Evolutionary conservation across 176 grass and related monocot species (phyloP).

Genomic region (Poa pratensis): DNA sequence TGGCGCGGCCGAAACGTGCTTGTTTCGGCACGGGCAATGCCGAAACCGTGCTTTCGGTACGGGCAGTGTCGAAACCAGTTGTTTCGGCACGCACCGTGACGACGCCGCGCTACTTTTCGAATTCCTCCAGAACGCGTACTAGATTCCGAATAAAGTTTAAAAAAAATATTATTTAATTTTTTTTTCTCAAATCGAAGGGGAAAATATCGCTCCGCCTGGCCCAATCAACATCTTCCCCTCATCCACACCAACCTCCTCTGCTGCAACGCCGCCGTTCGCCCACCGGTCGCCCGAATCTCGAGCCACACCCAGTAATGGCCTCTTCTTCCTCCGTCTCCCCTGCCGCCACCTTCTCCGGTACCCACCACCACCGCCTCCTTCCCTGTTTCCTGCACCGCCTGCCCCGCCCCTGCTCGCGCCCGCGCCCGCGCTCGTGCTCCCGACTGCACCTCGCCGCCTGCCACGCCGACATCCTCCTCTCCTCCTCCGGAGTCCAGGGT

Average conservation of each 20-base stretch:
- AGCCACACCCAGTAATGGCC: conserved; percentile 36
- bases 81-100: no score
- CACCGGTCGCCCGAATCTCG: conserved; percentile 39
- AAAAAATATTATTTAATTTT: no score
- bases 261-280: conserved; percentile 33
- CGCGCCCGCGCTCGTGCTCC: conserved; percentile 2
- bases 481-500: conserved; percentile 24
- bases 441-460: conserved; percentile 44
- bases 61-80: no score
- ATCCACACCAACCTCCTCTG: conserved; percentile 44
- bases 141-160: no score
- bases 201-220: conserved; percentile 41
- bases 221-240: conserved; percentile 41
- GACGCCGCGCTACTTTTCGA: no score
- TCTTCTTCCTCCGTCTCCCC: conserved; percentile 40
- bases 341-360: conserved; percentile 34
- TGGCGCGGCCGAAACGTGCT: no score
- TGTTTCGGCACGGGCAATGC: no score
- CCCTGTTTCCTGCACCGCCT: conserved; percentile 43
- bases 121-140: no score
- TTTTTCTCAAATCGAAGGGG: background rate
- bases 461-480: conserved; percentile 66
- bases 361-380: conserved; percentile 44
- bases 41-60: no score
- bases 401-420: conserved; percentile 19